Conservation (phyloP, 2,329 filamentous ascomycete species). For the Colletotrichum spaethianum region DNA sequence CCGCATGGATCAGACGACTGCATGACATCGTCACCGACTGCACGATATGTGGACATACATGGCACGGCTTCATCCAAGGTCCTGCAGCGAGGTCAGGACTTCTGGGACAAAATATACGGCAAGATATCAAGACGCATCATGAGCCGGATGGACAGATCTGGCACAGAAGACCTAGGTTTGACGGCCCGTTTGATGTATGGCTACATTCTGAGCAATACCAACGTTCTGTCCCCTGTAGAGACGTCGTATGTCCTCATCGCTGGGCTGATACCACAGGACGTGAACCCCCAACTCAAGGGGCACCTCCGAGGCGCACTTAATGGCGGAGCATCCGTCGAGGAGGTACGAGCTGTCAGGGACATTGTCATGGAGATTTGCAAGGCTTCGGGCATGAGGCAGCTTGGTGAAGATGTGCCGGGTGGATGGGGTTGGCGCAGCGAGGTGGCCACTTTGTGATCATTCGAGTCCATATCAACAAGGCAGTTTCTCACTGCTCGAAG, state of each 20-base stretch:
- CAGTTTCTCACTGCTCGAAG: neutral
- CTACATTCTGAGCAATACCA: constrained; percentile 63
- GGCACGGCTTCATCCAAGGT: constrained; percentile 52
- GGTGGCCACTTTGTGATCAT: constrained; percentile 56
- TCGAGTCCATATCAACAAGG: neutral
- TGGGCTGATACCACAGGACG: constrained; percentile 66
- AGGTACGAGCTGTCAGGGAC: constrained; percentile 64
- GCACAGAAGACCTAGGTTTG: constrained; percentile 65
- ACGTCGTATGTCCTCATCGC: constrained; percentile 67
- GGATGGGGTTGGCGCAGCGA: constrained; percentile 64
- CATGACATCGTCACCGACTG: constrained; percentile 53
- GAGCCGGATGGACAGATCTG: constrained; percentile 62
- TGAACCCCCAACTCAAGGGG: constrained; percentile 67
- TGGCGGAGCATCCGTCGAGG: constrained; percentile 62
- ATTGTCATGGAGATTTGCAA: constrained; percentile 62
- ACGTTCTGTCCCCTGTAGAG: constrained; percentile 60
- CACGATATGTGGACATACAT: constrained; percentile 56
- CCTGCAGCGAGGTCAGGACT: constrained; percentile 59
- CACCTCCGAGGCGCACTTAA: constrained; percentile 66
- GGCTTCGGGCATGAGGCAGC: constrained; percentile 60
- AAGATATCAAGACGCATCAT: constrained; percentile 63
- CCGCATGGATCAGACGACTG: constrained; percentile 44
- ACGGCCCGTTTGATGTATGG: constrained; percentile 64
- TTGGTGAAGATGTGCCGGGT: constrained; percentile 50
- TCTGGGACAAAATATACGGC: constrained; percentile 65